These are phyloP conservation scores for Globisporangium cystogenes DNA, from an alignment of 352 stramenopile species.

Conservation along the genomic window DNA sequence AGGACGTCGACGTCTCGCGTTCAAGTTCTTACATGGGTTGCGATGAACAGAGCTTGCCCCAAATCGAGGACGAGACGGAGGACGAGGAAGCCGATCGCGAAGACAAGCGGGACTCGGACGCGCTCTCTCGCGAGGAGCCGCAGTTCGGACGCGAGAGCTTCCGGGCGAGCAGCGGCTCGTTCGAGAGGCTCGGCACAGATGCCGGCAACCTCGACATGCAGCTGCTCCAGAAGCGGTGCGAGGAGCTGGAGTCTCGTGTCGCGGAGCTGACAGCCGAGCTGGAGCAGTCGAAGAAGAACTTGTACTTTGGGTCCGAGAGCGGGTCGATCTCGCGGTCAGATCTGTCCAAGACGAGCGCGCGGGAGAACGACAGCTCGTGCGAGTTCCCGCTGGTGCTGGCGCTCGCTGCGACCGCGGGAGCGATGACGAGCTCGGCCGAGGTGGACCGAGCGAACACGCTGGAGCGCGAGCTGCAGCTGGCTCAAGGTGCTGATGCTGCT, in stretches of 20 bases:
- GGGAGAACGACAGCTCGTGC: conserved; percentile 63
- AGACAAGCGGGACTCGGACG: conserved; percentile 19
- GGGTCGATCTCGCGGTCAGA: conserved; percentile 63
- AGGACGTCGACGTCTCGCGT: too few species aligned
- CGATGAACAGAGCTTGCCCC: conserved; percentile 41
- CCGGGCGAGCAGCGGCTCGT: conserved; percentile 19
- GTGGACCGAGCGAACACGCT: conserved; percentile 54
- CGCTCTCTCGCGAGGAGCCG: conserved; percentile 4
- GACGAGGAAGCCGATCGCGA: conserved; percentile 20
- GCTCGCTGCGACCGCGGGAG: conserved; percentile 64
- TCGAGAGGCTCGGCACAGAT: conserved; percentile 11
- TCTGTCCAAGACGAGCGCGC: conserved; percentile 60
- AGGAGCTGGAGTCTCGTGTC: conserved; percentile 62
- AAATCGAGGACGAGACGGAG: conserved; percentile 42
- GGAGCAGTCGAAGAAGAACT: conserved; percentile 64
- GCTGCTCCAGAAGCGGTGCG: conserved; percentile 58
- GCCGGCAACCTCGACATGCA: conserved; percentile 33
- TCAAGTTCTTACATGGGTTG: background rate
- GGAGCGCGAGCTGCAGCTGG: conserved; percentile 42
- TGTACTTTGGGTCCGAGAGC: conserved; percentile 67
- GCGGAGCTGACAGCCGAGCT: conserved; percentile 60
- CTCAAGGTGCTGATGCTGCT: conserved; percentile 38
- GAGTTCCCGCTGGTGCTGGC: conserved; percentile 81
- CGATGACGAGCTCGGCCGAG: conserved; percentile 67
- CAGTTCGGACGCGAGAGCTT: conserved; percentile 16